Evolutionary conservation across 768 basidiomycete genomes (phyloP), one percentile per base, ranked within the genome.

Genomic region (Crucibulum laeve): DNA sequence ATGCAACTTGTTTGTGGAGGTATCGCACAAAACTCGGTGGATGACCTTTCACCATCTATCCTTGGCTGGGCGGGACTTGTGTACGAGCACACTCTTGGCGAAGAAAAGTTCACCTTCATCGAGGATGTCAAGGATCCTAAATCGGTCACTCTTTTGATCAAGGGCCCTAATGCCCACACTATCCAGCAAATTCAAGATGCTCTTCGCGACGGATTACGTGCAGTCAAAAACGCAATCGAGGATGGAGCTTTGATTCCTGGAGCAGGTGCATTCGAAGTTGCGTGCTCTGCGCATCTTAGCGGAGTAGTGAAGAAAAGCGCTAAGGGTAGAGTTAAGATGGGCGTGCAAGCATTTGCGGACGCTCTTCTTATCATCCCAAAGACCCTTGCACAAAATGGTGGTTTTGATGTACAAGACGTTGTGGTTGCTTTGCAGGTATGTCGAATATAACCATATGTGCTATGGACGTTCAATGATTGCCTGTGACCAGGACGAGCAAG

Each of bases 1-100:
- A 64, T 99, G 44, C 96, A 98, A 62, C 80, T 97, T 42, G 80
- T 92, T 43, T 93, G 91, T 63, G 96, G 96, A 43, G 96, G 96
- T 54, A 74, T 83, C 53, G 93, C 96, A 2, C 95, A 97, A 62
- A 98, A 99, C 70, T 96, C 94, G 44, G 92, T 97, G 11, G 96
- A 99, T 53, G 95, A 99, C 60, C 77, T 99, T 39, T 82, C 81
- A 1, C 92, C 95, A 11, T 85, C 87, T 42, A 76, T 91, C 25
- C 82, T 99, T 39, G 96, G 96, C 24, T 96, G 91, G 87, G 96
- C 96, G 32, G 96, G 96, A 6, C 82, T 98, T 49, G 92, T 99
- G 23, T 99, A 99, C 70, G 96, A 99, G 67, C 93, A 97, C 67
- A 97, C 94, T 15, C 79, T 99, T 24, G 96, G 96, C 52, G 96